Evolutionary conservation across 176 grass and related monocot species (phyloP).

Genomic region (Carex kokanica): DNA sequence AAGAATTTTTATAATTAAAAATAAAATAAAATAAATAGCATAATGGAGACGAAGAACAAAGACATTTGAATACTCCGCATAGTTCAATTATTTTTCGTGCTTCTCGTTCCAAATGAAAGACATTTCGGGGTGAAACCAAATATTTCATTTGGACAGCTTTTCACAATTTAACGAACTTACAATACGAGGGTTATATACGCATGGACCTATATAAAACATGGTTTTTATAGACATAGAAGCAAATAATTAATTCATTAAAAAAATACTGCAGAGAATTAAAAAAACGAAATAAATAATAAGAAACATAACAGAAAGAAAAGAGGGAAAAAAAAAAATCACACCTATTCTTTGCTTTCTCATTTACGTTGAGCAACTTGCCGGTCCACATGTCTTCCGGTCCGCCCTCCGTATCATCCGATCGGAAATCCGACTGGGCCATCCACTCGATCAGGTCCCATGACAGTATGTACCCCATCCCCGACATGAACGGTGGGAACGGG

Average conservation of each 20-base stretch:
- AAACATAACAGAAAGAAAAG: background rate
- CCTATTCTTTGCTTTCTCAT: constrained; percentile 57
- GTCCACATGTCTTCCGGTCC: constrained; percentile 78
- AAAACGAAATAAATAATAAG: background rate
- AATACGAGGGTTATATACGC: background rate
- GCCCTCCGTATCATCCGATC: constrained; percentile 11
- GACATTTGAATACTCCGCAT: too few relatives aligned
- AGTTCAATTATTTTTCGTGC: background rate
- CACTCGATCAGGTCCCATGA: constrained; percentile 77
- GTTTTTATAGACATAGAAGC: background rate
- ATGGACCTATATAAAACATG: too few relatives aligned
- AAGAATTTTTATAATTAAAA: too few relatives aligned
- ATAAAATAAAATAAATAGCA: too few relatives aligned
- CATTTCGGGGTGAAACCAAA: background rate
- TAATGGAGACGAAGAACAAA: too few relatives aligned
- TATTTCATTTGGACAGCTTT: background rate
- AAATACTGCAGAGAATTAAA: background rate
- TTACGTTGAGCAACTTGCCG: constrained; percentile 59
- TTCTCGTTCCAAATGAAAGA: background rate
- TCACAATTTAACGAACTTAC: background rate
- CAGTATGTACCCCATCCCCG: constrained; percentile 74
- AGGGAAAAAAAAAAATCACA: background rate
- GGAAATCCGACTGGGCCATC: constrained; percentile 49
- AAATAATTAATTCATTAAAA: background rate
- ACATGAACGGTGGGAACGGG: constrained; percentile 82